Base-by-base conservation (phyloP, 257 asterid genomes). In the Rubia yunnanensis region DNA sequence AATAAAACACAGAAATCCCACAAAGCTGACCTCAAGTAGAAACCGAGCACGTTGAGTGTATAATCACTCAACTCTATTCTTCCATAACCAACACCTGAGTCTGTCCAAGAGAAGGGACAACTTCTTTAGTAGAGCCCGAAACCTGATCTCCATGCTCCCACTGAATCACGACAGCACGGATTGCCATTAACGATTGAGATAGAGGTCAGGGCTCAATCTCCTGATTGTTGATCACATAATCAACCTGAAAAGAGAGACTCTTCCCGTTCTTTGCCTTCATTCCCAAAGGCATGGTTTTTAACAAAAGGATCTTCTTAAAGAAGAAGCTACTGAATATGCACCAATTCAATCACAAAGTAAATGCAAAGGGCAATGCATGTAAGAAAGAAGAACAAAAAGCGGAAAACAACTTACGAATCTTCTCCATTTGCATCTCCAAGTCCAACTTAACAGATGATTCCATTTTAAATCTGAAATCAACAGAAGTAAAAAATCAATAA, bases 201-300 rank as follows among this genome's bases (percentile, higher is more conserved):
- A 96, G 96, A 15, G 96, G 98, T 96, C 98, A 88, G 18, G 96
- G 98, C 69, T 77, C 86, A 57, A 91, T 77, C 76, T 86, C 95
- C 63, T 82, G 75, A 69, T 88, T 77, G 59, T 77, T 77, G 66
- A 91, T 63, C 62, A 70, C 50, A 79, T 80, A 91, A 63, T 88
- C 95, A 58, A 85, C 72, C 39, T 86, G 88, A 66, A 81, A 71
- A 9, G 84, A 72, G 53, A 85, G 88, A 70, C 76, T 55, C 71
- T 72, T 80, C 77, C 90, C 64, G 58, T 69, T 72, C 78, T 82
- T 88, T 62, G 78, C 63, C 85, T 85, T 84, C 63, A 72, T 67
- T 66, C 86, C 91, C 58, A 81, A 83, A 72, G 84, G 88, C 89
- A 86, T 82, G 73, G 65, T 77, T 35, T 10, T 77, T 62, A 66